Evolutionary conservation across 192 early-diverging fungal genomes (phyloP).

Genomic region (Phlyctochytrium planicorne): DNA sequence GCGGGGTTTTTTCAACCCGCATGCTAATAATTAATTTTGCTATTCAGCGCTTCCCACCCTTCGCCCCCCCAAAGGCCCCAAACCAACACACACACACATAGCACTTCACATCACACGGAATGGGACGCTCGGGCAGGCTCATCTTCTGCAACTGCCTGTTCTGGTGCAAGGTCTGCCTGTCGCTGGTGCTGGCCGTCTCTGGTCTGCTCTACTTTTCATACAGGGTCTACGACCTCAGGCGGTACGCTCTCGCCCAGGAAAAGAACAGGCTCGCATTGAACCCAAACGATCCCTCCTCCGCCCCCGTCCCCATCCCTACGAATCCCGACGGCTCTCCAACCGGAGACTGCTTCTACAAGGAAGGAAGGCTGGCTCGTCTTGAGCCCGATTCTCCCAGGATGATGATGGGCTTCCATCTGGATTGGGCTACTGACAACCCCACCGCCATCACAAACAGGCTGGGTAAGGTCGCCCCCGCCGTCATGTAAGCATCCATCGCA

Average conservation of each 20-base stretch:
- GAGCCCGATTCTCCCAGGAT: conserved; percentile 14
- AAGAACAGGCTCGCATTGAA: neutral
- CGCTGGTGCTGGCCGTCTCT: conserved; percentile 5
- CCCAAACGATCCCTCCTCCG: neutral
- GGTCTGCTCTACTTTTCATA: conserved; percentile 18
- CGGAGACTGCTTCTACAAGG: neutral
- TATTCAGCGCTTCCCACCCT: neutral
- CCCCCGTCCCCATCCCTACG: neutral
- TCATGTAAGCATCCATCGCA: conserved; percentile 15
- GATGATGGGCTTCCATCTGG: conserved; percentile 28
- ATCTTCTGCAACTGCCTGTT: conserved; percentile 19
- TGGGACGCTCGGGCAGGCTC: neutral
- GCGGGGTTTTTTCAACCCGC: no score
- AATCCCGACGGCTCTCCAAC: neutral
- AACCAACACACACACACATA: neutral
- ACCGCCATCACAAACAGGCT: conserved; percentile 13
- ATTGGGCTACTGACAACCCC: conserved; percentile 30
- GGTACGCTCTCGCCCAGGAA: conserved; percentile 3
- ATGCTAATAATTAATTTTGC: no score
- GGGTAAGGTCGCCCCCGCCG: conserved; percentile 7
- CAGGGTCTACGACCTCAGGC: conserved; percentile 20
- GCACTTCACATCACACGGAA: neutral
- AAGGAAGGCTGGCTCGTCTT: conserved; percentile 9
- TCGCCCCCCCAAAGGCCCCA: neutral
- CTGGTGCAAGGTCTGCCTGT: conserved; percentile 18